phyloP scores from a whole-genome alignment of 2,329 filamentous ascomycete species.

The Sporothrix dimorphospora region DNA sequence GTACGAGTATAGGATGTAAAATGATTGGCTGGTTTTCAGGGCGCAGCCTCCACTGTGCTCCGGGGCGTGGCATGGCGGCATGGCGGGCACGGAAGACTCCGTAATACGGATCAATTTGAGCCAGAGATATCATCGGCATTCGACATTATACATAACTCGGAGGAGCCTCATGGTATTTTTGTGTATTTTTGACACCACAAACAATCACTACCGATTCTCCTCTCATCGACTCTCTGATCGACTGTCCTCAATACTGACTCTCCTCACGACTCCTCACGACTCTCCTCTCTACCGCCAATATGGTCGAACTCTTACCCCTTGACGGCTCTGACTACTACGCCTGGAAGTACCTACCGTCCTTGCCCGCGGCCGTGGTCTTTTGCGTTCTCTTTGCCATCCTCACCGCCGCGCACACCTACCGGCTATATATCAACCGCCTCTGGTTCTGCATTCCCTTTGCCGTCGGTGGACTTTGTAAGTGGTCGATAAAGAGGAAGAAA shows the following conservation, averaged over 20 bases:
- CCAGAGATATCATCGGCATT: not conserved
- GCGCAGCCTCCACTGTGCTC: not conserved
- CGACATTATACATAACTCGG: too few relatives aligned
- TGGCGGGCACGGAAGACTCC: not conserved
- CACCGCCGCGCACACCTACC: slow-evolving; percentile 22
- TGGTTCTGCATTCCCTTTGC: slow-evolving; percentile 32
- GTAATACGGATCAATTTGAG: not conserved
- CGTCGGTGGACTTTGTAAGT: slow-evolving; percentile 28
- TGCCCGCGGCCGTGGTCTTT: slow-evolving; percentile 27
- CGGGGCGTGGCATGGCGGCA: not conserved
- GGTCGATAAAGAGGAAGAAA: too few relatives aligned
- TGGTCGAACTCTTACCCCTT: not conserved
- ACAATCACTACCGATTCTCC: too few relatives aligned
- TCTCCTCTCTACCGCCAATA: not conserved
- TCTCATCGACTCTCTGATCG: too few relatives aligned
- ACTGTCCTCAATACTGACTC: not conserved
- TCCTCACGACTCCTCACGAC: not conserved
- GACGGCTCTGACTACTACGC: slow-evolving; percentile 3
- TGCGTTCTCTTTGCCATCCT: slow-evolving; percentile 23
- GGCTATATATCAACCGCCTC: slow-evolving; percentile 19
- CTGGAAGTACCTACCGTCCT: slow-evolving; percentile 27
- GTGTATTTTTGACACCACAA: too few relatives aligned
- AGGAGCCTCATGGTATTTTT: too few relatives aligned
- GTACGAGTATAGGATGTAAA: slow-evolving; percentile 21
- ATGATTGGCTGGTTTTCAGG: not conserved